Evolutionary conservation across 129 eudicot species (phyloP), one percentile per base, ranked within the genome.

Genomic region (Sambucus nigra): DNA sequence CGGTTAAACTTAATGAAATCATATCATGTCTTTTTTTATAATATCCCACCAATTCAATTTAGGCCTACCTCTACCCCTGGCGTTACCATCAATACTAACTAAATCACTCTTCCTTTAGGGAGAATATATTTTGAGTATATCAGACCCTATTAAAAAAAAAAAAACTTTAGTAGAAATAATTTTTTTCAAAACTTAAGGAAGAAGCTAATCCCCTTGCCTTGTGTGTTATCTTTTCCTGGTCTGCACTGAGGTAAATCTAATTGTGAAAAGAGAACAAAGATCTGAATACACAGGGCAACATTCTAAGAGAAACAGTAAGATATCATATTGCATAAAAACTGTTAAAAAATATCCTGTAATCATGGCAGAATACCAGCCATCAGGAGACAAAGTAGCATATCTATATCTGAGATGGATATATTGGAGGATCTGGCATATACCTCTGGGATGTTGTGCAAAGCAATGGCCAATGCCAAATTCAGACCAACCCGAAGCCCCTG

Each of bases 401-500:
- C 25, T 8, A 54, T 28, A 17, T 11, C 13, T 1, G 19, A 33
- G 28, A 19, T 21, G 12, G 26, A 18, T 55, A 52, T 28, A 5
- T 1, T 44, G 11, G 40, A 59, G 47, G 54, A 10, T 55, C 28
- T 28, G 16, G 39, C 15, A 44, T 38, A 53, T 76, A 91, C 99
- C 95, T 91, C 99, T 1, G 99, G 99, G 44, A 91, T 91, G 70
- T 91, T 89, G 86, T 89, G 97, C 76, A 89, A 73, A 56, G 95
- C 92, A 48, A 86, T 91, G 47, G 99, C 99, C 63, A 91, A 68
- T 6, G 99, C 99, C 87, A 91, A 74, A 76, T 91, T 91, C 25
- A 86, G 72, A 50, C 99, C 99, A 56, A 91, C 99, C 25, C 95
- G 95, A 65, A 91, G 99, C 65, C 95, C 95, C 99, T 91, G 59